Evolutionary conservation across 2,329 filamentous ascomycete genomes (phyloP), one percentile per base, ranked within the genome.

Genomic region (Stenocarpella maydis): DNA sequence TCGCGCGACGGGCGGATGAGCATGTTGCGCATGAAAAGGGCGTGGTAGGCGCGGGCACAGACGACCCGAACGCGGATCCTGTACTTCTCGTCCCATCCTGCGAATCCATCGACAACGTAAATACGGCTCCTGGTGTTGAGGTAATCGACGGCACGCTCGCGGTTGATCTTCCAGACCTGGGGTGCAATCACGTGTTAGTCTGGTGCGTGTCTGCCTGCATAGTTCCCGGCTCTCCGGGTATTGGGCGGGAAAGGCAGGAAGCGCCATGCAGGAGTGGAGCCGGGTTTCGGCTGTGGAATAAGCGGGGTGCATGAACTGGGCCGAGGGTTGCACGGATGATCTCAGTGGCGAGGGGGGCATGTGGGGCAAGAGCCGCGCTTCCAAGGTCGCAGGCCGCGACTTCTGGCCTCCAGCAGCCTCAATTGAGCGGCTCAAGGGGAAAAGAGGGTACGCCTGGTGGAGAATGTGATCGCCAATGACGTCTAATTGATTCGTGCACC

Each of bases 21-120:
- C 96, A 99, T 99, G 88, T 99, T 99, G 80, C 95, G 93, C 96
- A 99, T 99, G 90, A 99, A 99, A 74, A 99, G 90, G 72, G 96
- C 96, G 88, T 99, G 96, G 88, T 99, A 99, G 83, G 96, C 96
- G 80, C 96, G 95, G 75, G 96, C 96, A 85, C 96, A 99, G 80
- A 99, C 95, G 74, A 99, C 95, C 79, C 96, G 95, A 77, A 99
- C 96, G 78, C 91, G 93, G 85, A 99, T 98, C 75, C 95, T 90
- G 88, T 99, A 99, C 82, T 96, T 95, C 86, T 97, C 92, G 77
- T 99, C 96, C 96, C 96, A 99, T 81, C 96, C 96, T 75, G 96
- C 96, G 80, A 91, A 99, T 74, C 96, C 96, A 81, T 99, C 96
- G 74, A 99, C 88, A 74, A 99, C 96, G 83, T 99, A 99, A 86